These are phyloP conservation scores for Hydrangea macrophylla DNA, from an alignment of 148 eudicot species.

Conservation along the genomic window DNA sequence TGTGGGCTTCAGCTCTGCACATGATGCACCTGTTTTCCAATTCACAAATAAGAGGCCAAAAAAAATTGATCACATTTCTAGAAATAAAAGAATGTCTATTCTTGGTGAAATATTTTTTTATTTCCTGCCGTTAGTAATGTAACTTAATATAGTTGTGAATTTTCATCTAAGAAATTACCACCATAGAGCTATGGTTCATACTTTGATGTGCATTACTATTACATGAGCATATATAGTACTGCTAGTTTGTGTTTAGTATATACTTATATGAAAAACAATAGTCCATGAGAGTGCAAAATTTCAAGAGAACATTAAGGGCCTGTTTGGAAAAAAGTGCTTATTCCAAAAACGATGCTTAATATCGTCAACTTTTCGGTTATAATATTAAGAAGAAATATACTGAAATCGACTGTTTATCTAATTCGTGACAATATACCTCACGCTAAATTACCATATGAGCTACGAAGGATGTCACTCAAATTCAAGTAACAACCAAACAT, in stretches of 20 bases:
- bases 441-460: too few relatives aligned
- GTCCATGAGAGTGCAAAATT: not conserved
- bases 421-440: too few relatives aligned
- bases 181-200: not conserved
- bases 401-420: too few relatives aligned
- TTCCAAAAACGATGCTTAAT: too few relatives aligned
- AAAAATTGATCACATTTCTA: not conserved
- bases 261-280: not conserved
- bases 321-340: too few relatives aligned
- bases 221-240: not conserved
- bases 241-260: not conserved
- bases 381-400: too few relatives aligned
- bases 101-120: not conserved
- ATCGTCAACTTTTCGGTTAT: too few relatives aligned
- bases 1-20: slow-evolving; percentile 62
- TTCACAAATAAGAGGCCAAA: not conserved
- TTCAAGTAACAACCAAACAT: too few relatives aligned
- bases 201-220: not conserved
- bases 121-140: not conserved
- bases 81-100: not conserved
- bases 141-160: not conserved
- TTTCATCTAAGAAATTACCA: not conserved
- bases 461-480: too few relatives aligned
- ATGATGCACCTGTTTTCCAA: slow-evolving; percentile 43
- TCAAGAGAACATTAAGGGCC: too few relatives aligned